Base-by-base conservation (phyloP, 176 grass and related monocot genomes). In the Carex littledalei region DNA sequence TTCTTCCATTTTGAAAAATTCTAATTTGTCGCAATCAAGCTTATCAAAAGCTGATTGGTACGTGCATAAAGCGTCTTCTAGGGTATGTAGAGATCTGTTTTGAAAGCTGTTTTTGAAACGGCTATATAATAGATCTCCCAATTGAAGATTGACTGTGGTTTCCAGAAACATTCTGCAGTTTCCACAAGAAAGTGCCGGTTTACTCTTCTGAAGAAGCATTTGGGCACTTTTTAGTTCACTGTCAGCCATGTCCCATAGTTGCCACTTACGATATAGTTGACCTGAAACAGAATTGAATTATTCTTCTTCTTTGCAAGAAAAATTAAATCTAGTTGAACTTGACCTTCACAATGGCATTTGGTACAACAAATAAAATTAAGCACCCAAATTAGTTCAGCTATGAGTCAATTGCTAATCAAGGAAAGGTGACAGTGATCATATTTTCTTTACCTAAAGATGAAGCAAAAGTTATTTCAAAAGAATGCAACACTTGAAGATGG, bases 201-300 rank as follows among this genome's bases (percentile, higher is more conserved):
- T 67, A 86, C 87, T 84, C 58, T 93, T 41, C 10, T 10, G 18
- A 81, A 98, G 79, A 88, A 89, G 86, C 56, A 85, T 86, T 67
- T 77, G 85, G 45, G 93, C 93, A 89, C 34, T n/a, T 75, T 87
- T 85, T 68, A 93, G 81, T 78, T 98, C 93, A 57, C 24, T 41
- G 50, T 92, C 78, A 34, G 93, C 91, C 3, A 87, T 79, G 78
- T 92, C 88, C 91, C 86, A 93, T 71, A 85, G 58, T 37, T 93
- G 88, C 56, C 78, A 87, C 89, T 91, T 98, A 35, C 86, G 37
- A 80, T 93, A 98, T 72, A 98, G 76, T 88, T 93, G 79, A 88
- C 95, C 95, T 98, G 77, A 78, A 88, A 92, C 3, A 75, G n/a
- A 79, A 80, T 60, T 50, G 61, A 21, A 14, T 67, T 55, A 86